These are phyloP conservation scores for Diphasiastrum complanatum DNA, from an alignment of 83 land plant species.

Conservation along the genomic window DNA sequence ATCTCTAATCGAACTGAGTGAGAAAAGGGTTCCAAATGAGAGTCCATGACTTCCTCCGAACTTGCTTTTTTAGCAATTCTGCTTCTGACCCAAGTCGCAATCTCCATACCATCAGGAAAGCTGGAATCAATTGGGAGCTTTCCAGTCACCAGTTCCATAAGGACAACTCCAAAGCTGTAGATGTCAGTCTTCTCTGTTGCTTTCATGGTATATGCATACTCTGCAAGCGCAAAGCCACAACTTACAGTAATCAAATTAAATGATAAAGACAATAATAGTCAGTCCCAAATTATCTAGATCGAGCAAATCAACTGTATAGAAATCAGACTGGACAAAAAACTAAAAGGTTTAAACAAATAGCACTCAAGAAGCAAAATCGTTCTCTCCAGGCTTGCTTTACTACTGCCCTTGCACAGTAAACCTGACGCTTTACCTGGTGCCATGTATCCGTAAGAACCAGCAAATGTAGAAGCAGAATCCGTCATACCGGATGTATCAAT, in stretches of 20 bases:
- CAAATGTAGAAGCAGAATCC: not conserved
- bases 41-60: not conserved
- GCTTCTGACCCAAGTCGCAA: slow-evolving; percentile 3
- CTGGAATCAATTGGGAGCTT: slow-evolving; percentile 11
- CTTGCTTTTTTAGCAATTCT: slow-evolving; percentile 7
- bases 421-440: not conserved
- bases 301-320: slow-evolving; percentile 5
- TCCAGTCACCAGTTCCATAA: slow-evolving; percentile 17
- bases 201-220: too few relatives aligned
- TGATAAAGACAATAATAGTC: slow-evolving; percentile 6
- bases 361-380: not conserved
- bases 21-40: not conserved
- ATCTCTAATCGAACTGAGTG: not conserved
- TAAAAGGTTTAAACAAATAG: not conserved
- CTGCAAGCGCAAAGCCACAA: too few relatives aligned
- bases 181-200: too few relatives aligned
- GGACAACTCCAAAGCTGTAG: too few relatives aligned
- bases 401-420: not conserved
- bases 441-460: slow-evolving; percentile 13
- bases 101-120: slow-evolving; percentile 9
- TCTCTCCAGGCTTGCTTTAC: not conserved
- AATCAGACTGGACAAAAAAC: not conserved
- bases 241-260: too few relatives aligned
- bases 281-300: slow-evolving; percentile 2
- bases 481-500: not conserved